Base-by-base conservation (phyloP, 257 asterid genomes). In the Eustoma russellianum region DNA sequence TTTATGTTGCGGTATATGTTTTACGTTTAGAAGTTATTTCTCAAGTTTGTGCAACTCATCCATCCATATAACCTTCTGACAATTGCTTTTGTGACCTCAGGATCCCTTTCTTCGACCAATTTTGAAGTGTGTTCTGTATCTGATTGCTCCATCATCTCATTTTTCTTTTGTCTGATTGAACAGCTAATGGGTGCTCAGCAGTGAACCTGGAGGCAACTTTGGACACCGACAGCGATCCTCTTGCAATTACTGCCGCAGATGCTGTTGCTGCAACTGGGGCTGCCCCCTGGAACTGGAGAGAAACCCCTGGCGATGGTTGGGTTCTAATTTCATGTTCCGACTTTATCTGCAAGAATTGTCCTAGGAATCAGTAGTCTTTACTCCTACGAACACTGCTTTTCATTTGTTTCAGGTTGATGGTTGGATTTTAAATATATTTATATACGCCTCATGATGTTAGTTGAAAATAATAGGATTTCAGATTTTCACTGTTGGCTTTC, bases 261-360 rank as follows among this genome's bases (percentile, higher is more conserved):
- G 88, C 88, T 50, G 93, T 86, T 67, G 85, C 78, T 55, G 86
- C 83, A 41, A 68, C 79, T 63, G 96, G 91, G 47, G 86, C 66
- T 67, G 86, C 98, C 66, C 96, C 98, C 2, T 90, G 98, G 98
- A 86, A 75, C 55, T 90, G 98, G 98, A 79, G 93, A 71, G 96
- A 71, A 64, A 52, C 59, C 62, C 67, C 64, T 1, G 63, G 46
- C 38, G 49, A 43, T 53, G 66, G 68, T 52, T 62, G 47, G 62
- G 34, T 13, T 43, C 55, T 38, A 46, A 33, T 17, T 5, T 52
- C 18, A 17, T 60, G 28, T 7, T 35, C 13, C 56, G 12, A 45
- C 7, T 16, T 53, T 15, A 16, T 44, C 34, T 34, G 52, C 53
- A 18, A 59, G 34, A 28, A 15, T 45, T n/a, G 19, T 7, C 47